These are phyloP conservation scores for Nissolia schottii DNA, from an alignment of 306 rosid species.

Conservation along the genomic window DNA sequence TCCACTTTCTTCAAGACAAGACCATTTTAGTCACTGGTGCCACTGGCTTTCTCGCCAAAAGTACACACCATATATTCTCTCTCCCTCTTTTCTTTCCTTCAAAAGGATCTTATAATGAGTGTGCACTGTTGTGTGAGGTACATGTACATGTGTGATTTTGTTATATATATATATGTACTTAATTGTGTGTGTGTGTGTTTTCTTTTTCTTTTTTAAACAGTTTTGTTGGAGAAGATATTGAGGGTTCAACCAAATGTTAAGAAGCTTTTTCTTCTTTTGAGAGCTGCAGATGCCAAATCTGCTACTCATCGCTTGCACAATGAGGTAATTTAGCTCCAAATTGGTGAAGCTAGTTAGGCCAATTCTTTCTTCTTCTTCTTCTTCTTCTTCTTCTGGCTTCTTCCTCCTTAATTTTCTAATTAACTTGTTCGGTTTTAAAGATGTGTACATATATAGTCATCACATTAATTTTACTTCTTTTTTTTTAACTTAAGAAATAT, in stretches of 20 bases:
- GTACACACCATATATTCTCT: slow-evolving; percentile 14
- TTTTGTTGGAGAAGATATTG: slow-evolving; percentile 77
- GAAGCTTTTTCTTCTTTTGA: slow-evolving; percentile 68
- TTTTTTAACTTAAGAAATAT: too few species aligned
- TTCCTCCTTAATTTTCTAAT: background rate
- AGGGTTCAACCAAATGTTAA: slow-evolving; percentile 83
- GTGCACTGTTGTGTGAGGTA: background rate
- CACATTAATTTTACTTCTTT: background rate
- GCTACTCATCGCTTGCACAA: slow-evolving; percentile 57
- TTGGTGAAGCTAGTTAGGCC: background rate
- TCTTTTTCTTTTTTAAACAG: too few species aligned
- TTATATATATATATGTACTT: background rate
- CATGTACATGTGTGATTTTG: background rate
- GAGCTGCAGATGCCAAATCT: slow-evolving; percentile 59
- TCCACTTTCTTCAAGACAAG: slow-evolving; percentile 51
- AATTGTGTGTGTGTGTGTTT: background rate
- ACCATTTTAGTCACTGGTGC: slow-evolving; percentile 71
- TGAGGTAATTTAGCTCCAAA: slow-evolving; percentile 48
- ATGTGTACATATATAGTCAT: background rate
- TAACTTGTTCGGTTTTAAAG: background rate
- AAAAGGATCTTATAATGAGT: background rate
- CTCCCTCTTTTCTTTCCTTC: background rate
- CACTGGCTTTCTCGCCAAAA: slow-evolving; percentile 77
- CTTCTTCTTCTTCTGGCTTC: background rate
- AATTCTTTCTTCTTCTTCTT: background rate